Evolutionary conservation across 805 yeast species (phyloP), one percentile per base, ranked within the genome.

Genomic region (Helenozyma rhizophorensis): DNA sequence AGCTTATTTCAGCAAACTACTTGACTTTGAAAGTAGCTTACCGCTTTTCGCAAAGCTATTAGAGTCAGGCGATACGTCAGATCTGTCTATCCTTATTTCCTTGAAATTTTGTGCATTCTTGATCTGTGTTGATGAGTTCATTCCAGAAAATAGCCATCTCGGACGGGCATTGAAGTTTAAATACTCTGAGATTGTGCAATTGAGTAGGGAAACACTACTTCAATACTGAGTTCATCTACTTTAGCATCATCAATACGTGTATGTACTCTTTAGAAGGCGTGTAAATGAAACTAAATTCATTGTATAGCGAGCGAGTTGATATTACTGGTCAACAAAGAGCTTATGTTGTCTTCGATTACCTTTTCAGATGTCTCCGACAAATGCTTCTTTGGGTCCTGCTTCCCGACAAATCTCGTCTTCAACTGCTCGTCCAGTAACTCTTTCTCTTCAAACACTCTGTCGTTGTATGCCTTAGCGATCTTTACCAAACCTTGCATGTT

Each of bases 301-400:
- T 83, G 83, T 47, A 93, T 87, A 17, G 96, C 95, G 37, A 86
- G 80, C 28, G 90, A 77, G 60, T 93, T 89, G 25, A 93, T 89
- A 60, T 83, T 84, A 30, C 96, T 85, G 11, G 96, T 85, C 53
- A 89, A 69, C 43, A 90, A 74, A 21, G 95, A 78, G 9, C 86
- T 87, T 30, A 93, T 80, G 56, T 93, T 94, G 33, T 86, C 93
- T 60, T 93, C 98, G 49, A 94, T 76, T 32, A 86, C 70, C 40
- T 71, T 68, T 45, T 86, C 94, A 9, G 96, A 94, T 1, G 94
- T 84, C 43, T 86, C 96, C 29, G 82, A 74, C 50, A 93, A 70
- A 67, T 93, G 99, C 68, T 90, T 93, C 78, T 94, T 93, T 25
- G 99, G 99, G 61, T 93, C 98, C 63, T 90, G 97, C 58, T 87